Base-by-base conservation (phyloP, 306 rosid species). In the Vigna hirtella region DNA sequence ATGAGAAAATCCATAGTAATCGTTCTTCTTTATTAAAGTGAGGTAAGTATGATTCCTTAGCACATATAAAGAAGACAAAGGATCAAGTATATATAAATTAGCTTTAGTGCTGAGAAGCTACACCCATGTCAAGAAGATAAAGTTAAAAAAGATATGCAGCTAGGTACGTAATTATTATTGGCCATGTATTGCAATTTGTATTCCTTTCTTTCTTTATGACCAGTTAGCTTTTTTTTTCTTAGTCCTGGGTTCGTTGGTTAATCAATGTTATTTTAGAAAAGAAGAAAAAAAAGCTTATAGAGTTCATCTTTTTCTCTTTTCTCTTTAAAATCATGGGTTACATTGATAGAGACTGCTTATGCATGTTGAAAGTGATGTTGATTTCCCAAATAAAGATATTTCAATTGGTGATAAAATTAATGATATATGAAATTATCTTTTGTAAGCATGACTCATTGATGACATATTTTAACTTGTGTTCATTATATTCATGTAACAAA, bases 291-390 rank as follows among this genome's bases (percentile, higher is more conserved):
- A 66, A 74, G 45, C 28, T 80, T 63, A 56, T 34, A 55, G 3
- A 30, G 73, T 30, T 79, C 47, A 40, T 26, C 80, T 74, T 82
- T 74, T 74, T 72, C 52, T 28, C 76, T 80, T 80, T 77, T 84
- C 74, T 83, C 89, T 88, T 85, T 85, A 79, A 43, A 80, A 85
- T 71, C 66, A 79, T 30, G 89, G 90, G 79, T 66, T 85, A 80
- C 81, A 78, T 59, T 82, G 93, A 86, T 58, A 78, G 78, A 66
- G 91, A 84, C 84, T 6, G 47, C 57, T 52, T 81, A 55, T 72
- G 77, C 50, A 13, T 79, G 84, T 83, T 83, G 81, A 80, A 85
- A 66, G 69, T 62, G 74, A 84, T 53, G 82, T 74, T 81, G 88
- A 74, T 79, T 73, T 48, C 78, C 59, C 17, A 47, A 48, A 81